Conservation (phyloP, 257 asterid genomes). For the Craterostigma plantagineum region DNA sequence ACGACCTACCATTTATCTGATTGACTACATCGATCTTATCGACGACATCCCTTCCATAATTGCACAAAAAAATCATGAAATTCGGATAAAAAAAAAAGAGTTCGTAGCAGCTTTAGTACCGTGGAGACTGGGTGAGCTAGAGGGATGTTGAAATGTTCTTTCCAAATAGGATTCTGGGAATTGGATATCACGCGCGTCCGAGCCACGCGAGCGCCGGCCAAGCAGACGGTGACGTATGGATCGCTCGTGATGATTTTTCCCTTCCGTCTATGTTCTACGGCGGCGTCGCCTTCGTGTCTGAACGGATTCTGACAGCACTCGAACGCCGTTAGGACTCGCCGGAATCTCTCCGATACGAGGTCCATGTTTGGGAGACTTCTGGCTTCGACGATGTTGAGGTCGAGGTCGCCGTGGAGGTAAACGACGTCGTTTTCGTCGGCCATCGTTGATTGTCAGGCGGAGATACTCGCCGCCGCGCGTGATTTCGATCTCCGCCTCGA, state of each 20-base stretch:
- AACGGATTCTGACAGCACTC: slow-evolving; percentile 32
- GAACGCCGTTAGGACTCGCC: slow-evolving; percentile 47
- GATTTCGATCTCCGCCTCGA: too few species aligned
- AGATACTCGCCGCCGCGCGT: too few species aligned
- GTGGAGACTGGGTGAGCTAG: slow-evolving; percentile 69
- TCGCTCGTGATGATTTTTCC: slow-evolving; percentile 71
- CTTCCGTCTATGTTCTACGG: slow-evolving; percentile 13
- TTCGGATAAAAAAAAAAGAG: background rate
- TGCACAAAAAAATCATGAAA: background rate
- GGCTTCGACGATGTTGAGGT: slow-evolving; percentile 62
- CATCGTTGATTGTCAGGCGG: too few species aligned
- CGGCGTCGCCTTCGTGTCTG: slow-evolving; percentile 2
- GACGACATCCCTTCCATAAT: background rate
- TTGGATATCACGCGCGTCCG: slow-evolving; percentile 73
- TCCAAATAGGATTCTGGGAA: slow-evolving; percentile 70
- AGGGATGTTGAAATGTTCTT: slow-evolving; percentile 63
- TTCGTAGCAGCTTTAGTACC: slow-evolving; percentile 10
- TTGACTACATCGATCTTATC: too few species aligned
- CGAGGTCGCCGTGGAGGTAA: slow-evolving; percentile 79
- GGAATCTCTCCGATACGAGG: slow-evolving; percentile 45
- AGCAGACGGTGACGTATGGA: slow-evolving; percentile 73
- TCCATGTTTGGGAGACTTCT: slow-evolving; percentile 88
- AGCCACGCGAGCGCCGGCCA: slow-evolving; percentile 70
- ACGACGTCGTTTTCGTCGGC: slow-evolving; percentile 3
- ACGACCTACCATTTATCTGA: too few species aligned